Base-by-base conservation (phyloP, 352 stramenopile species). In the Phytophthora aleatoria region DNA sequence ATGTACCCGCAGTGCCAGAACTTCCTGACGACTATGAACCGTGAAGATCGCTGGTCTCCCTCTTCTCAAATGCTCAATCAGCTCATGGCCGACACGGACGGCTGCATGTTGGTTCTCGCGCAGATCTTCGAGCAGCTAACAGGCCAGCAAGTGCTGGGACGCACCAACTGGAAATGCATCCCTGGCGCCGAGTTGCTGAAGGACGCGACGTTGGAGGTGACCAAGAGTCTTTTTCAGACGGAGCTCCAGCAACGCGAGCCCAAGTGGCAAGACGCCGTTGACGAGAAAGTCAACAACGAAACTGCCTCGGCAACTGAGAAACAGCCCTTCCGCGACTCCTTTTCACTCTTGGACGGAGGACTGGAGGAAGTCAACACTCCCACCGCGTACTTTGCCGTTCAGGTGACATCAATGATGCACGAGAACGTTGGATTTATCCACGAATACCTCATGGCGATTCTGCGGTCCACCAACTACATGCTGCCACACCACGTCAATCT, bases 401-500 rank as follows among this genome's bases (percentile, higher is more conserved):
- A 88, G 44, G 57, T 84, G 42, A 89, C 83, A 50, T 50, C 61
- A 5, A 74, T 92, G 76, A 74, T 90, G 59, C 62, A 69, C 33
- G 72, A 77, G 36, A 79, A 87, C 55, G 64, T 61, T 9, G 58
- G 53, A 3, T 76, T 89, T 52, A 73, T 91, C 30, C 72, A 85
- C 49, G 73, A 88, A 24, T 85, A 81, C 63, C 48, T 91, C 43
- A 77, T 91, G 69, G 64, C 67, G 1, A 76, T 93, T 43, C 53
- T 93, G 13, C 69, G 70, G 28, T 77, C 69, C 51, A 91, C 85
- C 35, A 93, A 91, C 67, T 85, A 83, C 63, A 71, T 86, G 64
- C 51, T 88, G 24, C 75, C 85, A 36, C 79, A 91, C 59, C 79
- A 93, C 59, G 85, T 93, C n/a, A 73, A 59, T 61, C 42, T 91